Conservation (phyloP, 2,329 filamentous ascomycete species). For the Monosporascus sp. region DNA sequence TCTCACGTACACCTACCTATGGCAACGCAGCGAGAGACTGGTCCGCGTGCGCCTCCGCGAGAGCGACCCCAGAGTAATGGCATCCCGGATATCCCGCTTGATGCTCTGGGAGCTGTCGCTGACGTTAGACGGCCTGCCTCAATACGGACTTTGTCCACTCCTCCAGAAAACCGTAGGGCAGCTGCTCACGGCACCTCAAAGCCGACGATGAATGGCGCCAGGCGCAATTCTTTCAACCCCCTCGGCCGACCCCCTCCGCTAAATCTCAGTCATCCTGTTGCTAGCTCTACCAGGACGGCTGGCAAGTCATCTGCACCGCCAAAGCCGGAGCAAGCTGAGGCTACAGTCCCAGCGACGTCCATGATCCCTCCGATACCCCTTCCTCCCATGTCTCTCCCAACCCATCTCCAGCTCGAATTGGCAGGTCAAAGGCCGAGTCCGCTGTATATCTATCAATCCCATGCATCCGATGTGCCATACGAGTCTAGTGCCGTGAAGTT, state of each 20-base stretch:
- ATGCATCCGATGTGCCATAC: constrained; percentile 62
- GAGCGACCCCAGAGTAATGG: constrained; percentile 18
- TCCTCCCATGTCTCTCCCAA: constrained; percentile 62
- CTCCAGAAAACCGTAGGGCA: constrained; percentile 39
- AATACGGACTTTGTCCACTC: constrained; percentile 46
- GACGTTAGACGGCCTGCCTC: constrained; percentile 30
- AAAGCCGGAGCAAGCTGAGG: constrained; percentile 18
- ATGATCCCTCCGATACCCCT: constrained; percentile 53
- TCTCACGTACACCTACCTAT: constrained; percentile 26
- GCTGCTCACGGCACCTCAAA: constrained; percentile 25
- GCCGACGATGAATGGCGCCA: constrained; percentile 28
- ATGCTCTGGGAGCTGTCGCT: constrained; percentile 17
- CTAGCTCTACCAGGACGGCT: constrained; percentile 1
- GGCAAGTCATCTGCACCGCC: constrained; percentile 11
- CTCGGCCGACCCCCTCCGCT: constrained; percentile 37
- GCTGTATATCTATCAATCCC: constrained; percentile 59
- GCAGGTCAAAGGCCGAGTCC: constrained; percentile 58
- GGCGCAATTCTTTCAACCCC: constrained; percentile 48
- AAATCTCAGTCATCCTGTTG: constrained; percentile 31
- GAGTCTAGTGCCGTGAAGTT: constrained; percentile 91
- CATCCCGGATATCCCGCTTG: not conserved
- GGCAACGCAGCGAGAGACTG: constrained; percentile 26
- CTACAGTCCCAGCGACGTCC: constrained; percentile 36
- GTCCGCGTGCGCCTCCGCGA: constrained; percentile 7
- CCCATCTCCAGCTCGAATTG: constrained; percentile 59